Evolutionary conservation across 441 rosid species (phyloP), one percentile per base, ranked within the genome.

Genomic region (Pelargonium hybrid): DNA sequence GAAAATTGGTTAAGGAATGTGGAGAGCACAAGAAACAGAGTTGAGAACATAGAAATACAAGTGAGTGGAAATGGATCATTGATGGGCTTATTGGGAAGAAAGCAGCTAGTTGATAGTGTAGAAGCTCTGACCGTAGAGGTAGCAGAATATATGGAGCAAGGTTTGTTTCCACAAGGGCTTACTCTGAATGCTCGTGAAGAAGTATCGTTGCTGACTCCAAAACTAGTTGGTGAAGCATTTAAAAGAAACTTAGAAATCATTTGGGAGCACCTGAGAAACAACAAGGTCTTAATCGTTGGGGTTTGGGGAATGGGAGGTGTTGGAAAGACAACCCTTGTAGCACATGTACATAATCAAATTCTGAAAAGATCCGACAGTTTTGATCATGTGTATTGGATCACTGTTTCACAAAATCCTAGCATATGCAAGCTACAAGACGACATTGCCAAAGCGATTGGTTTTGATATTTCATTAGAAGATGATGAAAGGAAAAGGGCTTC

Each of bases 401-500:
- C 29, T 3, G 45, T 68, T 0, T 48, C 71, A 29, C 39, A 68
- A 8, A 37, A 68, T 68, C 20, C 48, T 10, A 29, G 15, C 6
- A 6, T 26, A 10, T 23, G 0, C 13, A 25, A 14, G n/a, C 59
- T 68, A 23, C 47, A 29, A 0, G 43, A 68, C 2, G 23, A 50
- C 10, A 26, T 68, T 68, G 57, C 39, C 20, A 26, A 48, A 5
- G 63, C 11, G 3, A 0, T 68, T 2, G 0, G 11, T 17, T 15
- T 25, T 5, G 14, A 70, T 34, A 62, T 14, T 18, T 4, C 25
- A 65, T 0, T 31, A 15, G 17, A 1, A 37, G 41, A 2, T 21
- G 61, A 37, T 63, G 2, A 7, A 43, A 73, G 0, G 20, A 67
- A 29, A 13, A 48, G 73, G 17, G 75, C 79, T 21, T 62, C 62